Conservation (phyloP, 179 eudicot species). For the Silene coronaria region DNA sequence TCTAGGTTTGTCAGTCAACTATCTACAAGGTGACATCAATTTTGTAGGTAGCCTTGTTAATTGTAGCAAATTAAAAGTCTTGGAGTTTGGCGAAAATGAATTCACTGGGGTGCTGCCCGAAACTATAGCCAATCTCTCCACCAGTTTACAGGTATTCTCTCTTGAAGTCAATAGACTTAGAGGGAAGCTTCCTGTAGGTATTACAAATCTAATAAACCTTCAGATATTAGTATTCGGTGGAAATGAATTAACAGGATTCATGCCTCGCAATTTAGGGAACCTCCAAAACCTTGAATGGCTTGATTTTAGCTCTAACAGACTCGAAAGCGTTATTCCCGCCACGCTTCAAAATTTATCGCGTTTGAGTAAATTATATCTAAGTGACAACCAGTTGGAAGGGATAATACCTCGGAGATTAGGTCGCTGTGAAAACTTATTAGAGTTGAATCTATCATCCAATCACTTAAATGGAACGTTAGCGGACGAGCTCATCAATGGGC, state of each 20-base stretch:
- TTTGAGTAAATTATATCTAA: background rate
- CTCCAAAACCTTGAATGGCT: background rate
- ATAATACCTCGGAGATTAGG: background rate
- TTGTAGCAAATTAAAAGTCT: constrained; percentile 16
- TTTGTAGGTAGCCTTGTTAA: constrained; percentile 27
- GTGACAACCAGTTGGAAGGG: background rate
- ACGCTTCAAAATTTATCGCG: background rate
- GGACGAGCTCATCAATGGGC: background rate
- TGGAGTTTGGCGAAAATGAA: background rate
- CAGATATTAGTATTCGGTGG: background rate
- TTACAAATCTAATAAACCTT: constrained; percentile 11
- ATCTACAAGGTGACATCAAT: constrained; percentile 12
- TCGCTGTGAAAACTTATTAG: background rate
- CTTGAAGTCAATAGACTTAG: background rate
- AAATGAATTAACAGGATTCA: background rate
- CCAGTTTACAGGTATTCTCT: background rate
- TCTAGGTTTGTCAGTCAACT: background rate
- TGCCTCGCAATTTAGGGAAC: background rate
- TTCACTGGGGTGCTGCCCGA: constrained; percentile 16
- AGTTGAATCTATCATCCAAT: background rate
- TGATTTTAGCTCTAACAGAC: background rate
- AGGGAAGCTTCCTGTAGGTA: constrained; percentile 21
- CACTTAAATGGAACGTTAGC: background rate
- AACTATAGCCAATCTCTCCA: constrained; percentile 31
- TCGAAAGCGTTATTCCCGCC: background rate